Percentiles rank a stretch among this genome's conserved stretches.
Conservation (phyloP, 2,329 filamentous ascomycete genomes). For the Talaromyces sp. region DNA sequence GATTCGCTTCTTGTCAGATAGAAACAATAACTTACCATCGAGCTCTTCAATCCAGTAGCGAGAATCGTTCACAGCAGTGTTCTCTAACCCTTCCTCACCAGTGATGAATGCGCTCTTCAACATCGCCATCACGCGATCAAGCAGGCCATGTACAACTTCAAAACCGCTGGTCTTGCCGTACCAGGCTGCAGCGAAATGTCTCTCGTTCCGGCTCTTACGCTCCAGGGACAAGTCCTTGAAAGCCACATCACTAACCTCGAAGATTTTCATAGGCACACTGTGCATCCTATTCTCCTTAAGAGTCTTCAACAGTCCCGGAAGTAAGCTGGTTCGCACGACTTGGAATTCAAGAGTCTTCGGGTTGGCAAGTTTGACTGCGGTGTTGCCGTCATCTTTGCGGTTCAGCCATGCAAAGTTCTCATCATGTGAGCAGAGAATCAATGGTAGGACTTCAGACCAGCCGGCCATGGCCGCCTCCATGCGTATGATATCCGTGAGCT, state of each 20-base stretch:
- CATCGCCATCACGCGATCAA: constrained; percentile 92
- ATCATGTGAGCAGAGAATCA: constrained; percentile 95
- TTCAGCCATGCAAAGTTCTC: constrained; percentile 98
- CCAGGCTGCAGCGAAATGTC: constrained; percentile 93
- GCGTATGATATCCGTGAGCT: constrained; percentile 86
- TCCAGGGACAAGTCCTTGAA: constrained; percentile 82
- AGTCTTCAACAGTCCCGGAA: constrained; percentile 88
- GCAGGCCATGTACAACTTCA: constrained; percentile 88
- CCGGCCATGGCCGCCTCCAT: constrained; percentile 87
- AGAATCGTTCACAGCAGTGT: constrained; percentile 56
- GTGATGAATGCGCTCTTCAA: constrained; percentile 77
- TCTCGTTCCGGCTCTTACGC: constrained; percentile 84
- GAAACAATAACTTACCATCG: constrained; percentile 52
- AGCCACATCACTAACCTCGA: constrained; percentile 85
- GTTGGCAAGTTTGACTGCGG: constrained; percentile 80
- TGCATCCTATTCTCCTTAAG: constrained; percentile 91
- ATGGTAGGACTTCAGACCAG: constrained; percentile 92
- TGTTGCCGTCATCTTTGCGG: constrained; percentile 78
- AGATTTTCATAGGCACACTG: constrained; percentile 83
- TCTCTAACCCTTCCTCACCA: constrained; percentile 66
- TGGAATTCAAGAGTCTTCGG: constrained; percentile 93
- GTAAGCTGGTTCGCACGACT: constrained; percentile 79
- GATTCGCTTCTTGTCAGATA: not conserved
- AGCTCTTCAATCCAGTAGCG: constrained; percentile 95
- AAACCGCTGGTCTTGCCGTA: constrained; percentile 94